These are phyloP conservation scores for Sarocladium kiliense DNA, from an alignment of 2,329 filamentous ascomycete species.

Conservation along the genomic window DNA sequence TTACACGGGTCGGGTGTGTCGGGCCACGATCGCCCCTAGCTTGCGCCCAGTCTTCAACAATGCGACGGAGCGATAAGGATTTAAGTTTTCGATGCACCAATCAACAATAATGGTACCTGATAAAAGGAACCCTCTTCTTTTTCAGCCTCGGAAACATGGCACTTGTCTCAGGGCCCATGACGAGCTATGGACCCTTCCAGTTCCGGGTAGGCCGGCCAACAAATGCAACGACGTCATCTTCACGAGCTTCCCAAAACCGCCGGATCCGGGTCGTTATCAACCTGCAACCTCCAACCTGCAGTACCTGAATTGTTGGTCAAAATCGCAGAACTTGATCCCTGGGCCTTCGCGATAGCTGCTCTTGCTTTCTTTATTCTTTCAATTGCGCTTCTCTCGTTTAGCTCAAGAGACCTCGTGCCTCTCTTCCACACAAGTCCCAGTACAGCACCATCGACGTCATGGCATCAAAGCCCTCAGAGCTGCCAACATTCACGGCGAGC, in stretches of 20 bases:
- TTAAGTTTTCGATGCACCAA: too few species aligned
- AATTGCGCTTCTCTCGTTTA: too few species aligned
- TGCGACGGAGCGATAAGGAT: too few species aligned
- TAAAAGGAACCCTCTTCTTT: too few species aligned
- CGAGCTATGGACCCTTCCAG: background rate
- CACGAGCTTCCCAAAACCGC: background rate
- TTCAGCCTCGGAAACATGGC: background rate
- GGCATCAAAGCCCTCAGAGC: constrained; percentile 22
- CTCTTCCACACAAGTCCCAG: background rate
- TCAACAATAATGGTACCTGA: too few species aligned
- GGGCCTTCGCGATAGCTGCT: too few species aligned
- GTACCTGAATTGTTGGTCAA: background rate
- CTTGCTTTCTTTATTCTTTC: too few species aligned
- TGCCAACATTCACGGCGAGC: constrained; percentile 33
- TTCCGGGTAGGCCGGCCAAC: constrained; percentile 1
- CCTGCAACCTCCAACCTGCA: background rate
- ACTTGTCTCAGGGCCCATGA: background rate
- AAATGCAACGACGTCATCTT: background rate
- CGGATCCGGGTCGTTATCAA: constrained; percentile 2
- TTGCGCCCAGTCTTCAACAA: too few species aligned
- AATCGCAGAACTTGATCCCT: background rate
- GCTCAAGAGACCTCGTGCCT: background rate
- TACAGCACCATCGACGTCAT: constrained; percentile 13
- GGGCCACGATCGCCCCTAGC: too few species aligned
- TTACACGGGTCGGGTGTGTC: too few species aligned